These are phyloP conservation scores for Dioscorea cayenensis DNA, from an alignment of 116 monocot genomes.

Conservation along the genomic window DNA sequence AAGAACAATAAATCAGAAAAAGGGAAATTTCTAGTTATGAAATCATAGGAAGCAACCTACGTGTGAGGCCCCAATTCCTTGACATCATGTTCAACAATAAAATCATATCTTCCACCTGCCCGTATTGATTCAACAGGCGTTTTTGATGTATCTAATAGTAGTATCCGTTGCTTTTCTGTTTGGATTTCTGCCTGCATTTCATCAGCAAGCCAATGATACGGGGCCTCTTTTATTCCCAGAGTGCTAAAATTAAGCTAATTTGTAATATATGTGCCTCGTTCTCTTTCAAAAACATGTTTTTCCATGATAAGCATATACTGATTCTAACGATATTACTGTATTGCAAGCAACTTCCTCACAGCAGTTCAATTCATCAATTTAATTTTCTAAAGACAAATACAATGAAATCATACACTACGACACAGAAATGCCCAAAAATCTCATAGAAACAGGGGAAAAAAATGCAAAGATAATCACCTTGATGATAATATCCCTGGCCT, in stretches of 20 bases:
- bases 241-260: too few relatives aligned
- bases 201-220: background rate
- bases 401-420: too few relatives aligned
- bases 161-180: conserved; percentile 76
- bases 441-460: background rate
- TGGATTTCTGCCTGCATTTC: conserved; percentile 89
- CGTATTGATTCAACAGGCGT: conserved; percentile 89
- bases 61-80: conserved; percentile 97
- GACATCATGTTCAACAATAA: conserved; percentile 96
- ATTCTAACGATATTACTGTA: too few relatives aligned
- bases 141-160: conserved; percentile 81
- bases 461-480: conserved; percentile 40
- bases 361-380: too few relatives aligned
- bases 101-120: conserved; percentile 94
- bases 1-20: background rate
- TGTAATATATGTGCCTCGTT: too few relatives aligned
- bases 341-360: too few relatives aligned
- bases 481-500: conserved; percentile 83
- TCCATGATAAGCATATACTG: too few relatives aligned
- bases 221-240: too few relatives aligned
- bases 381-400: too few relatives aligned
- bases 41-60: conserved; percentile 33
- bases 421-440: background rate
- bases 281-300: too few relatives aligned
- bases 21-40: background rate